Conservation (phyloP, 129 eudicot genomes). For the Arctium minus region DNA sequence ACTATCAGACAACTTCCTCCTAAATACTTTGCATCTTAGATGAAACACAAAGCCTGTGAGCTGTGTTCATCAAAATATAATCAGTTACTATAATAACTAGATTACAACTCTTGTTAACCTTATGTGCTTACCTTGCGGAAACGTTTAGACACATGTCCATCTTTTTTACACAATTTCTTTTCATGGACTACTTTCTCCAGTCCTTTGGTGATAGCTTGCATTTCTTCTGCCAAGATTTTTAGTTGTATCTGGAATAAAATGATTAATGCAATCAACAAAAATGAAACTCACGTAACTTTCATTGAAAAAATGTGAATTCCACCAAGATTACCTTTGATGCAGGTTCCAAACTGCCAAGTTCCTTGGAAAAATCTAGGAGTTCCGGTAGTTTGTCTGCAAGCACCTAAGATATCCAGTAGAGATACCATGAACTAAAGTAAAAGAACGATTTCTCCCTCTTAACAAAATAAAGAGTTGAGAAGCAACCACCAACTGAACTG, state of each 20-base stretch:
- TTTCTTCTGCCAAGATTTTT: constrained; percentile 75
- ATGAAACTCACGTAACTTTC: neutral
- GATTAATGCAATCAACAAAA: constrained; percentile 3
- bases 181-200: constrained; percentile 80
- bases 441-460: neutral
- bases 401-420: constrained; percentile 42
- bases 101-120: neutral
- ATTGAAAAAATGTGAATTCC: neutral
- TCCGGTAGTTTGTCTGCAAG: constrained; percentile 89
- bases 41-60: neutral
- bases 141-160: constrained; percentile 68
- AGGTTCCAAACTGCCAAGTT: constrained; percentile 82
- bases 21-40: neutral
- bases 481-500: neutral
- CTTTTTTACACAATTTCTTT: constrained; percentile 70
- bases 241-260: constrained; percentile 60
- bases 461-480: neutral
- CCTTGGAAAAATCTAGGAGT: constrained; percentile 83
- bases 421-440: constrained; percentile 10
- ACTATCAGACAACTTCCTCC: neutral
- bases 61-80: constrained; percentile 7
- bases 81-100: neutral
- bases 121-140: constrained; percentile 60
- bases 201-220: constrained; percentile 83
- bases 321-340: constrained; percentile 66